These are phyloP conservation scores for Phytopythium vexans DNA, from an alignment of 352 stramenopile species.

Conservation along the genomic window DNA sequence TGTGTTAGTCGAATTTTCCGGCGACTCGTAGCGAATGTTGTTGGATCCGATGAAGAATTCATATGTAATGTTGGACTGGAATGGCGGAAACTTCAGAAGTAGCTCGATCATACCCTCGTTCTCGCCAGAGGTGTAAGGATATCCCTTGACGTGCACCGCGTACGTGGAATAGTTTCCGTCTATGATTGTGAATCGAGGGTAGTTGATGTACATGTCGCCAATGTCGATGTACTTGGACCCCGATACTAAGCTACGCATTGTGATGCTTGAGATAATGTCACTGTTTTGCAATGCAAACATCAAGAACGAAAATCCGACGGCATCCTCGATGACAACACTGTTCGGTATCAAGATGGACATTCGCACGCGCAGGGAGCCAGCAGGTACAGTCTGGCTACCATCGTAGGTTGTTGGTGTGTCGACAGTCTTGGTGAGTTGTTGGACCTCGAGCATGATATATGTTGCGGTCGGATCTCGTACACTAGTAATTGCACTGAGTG, in stretches of 20 bases:
- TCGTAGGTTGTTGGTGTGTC: not conserved
- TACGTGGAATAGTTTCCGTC: not conserved
- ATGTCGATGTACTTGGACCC: conserved; percentile 1
- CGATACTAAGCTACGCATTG: not conserved
- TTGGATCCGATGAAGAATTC: conserved; percentile 7
- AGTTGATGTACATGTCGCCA: conserved; percentile 14
- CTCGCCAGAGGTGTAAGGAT: conserved; percentile 7
- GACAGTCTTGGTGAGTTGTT: too few species aligned
- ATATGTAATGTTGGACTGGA: not conserved
- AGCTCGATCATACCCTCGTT: conserved; percentile 15
- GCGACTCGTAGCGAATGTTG: not conserved
- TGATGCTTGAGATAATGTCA: conserved; percentile 6
- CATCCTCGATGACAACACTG: too few species aligned
- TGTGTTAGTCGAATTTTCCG: not conserved
- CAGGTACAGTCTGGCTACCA: not conserved
- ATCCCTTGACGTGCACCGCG: not conserved
- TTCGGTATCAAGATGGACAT: too few species aligned
- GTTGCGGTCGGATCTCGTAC: too few species aligned
- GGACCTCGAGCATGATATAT: too few species aligned
- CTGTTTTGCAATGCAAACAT: conserved; percentile 11
- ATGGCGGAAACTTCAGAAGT: not conserved
- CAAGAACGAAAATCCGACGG: conserved; percentile 10
- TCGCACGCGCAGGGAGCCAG: too few species aligned
- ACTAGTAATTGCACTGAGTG: too few species aligned
- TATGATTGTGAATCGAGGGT: not conserved